phyloP scores from a whole-genome alignment of 176 grass and related monocot genomes.

The Phoenix roebelenii region DNA sequence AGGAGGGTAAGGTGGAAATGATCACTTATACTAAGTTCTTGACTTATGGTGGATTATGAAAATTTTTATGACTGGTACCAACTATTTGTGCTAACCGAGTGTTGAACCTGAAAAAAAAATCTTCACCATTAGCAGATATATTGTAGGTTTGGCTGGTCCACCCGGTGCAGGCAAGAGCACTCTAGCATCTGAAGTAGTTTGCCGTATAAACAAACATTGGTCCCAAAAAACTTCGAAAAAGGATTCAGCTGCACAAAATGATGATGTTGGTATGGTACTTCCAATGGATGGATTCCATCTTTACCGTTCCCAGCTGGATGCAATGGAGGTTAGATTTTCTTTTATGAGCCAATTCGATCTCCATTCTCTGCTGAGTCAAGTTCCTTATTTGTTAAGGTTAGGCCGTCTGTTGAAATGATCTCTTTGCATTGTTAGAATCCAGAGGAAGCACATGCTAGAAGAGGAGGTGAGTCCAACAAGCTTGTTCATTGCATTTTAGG shows the following conservation, averaged over 20 bases:
- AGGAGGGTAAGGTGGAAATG: too few species aligned
- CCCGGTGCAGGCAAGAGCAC: conserved; percentile 94
- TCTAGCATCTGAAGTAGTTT: conserved; percentile 69
- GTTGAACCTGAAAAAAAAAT: too few species aligned
- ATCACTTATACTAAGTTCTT: too few species aligned
- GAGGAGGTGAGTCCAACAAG: conserved; percentile 56
- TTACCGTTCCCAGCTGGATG: conserved; percentile 80
- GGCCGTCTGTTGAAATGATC: too few species aligned
- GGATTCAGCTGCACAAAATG: conserved; percentile 13
- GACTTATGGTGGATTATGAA: too few species aligned
- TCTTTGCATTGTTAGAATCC: conserved; percentile 42
- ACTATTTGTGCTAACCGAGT: too few species aligned
- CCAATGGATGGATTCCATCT: conserved; percentile 98
- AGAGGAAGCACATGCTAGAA: conserved; percentile 94
- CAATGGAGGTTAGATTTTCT: conserved; percentile 60
- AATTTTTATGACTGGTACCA: too few species aligned
- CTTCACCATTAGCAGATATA: conserved; percentile 38
- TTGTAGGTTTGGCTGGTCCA: conserved; percentile 82
- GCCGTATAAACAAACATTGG: conserved; percentile 53
- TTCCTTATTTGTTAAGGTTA: not conserved
- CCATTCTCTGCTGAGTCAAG: not conserved
- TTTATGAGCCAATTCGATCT: not conserved
- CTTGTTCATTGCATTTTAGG: conserved; percentile 15
- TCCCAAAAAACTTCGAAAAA: conserved; percentile 29
- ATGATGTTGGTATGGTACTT: conserved; percentile 58